These are phyloP conservation scores for Pugionium dolabratum DNA, from an alignment of 345 rosid genomes.

Conservation along the genomic window DNA sequence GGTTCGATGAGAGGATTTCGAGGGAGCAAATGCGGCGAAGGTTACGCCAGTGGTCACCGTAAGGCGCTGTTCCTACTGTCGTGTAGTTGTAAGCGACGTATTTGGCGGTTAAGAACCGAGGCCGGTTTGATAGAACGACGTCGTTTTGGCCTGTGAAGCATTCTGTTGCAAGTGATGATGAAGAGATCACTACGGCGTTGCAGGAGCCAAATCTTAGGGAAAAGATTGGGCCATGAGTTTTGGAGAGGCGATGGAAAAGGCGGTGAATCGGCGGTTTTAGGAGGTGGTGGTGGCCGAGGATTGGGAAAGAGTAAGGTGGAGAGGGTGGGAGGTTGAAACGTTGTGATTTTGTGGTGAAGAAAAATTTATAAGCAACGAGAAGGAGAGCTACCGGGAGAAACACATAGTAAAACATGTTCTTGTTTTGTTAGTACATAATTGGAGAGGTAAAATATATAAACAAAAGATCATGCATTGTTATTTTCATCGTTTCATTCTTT, in stretches of 20 bases:
- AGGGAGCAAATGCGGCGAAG: slow-evolving; percentile 50
- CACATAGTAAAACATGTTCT: slow-evolving; percentile 25
- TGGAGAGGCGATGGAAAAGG: slow-evolving; percentile 30
- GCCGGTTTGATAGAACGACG: slow-evolving; percentile 53
- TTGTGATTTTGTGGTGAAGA: neutral
- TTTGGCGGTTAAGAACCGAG: slow-evolving; percentile 44
- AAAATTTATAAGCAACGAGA: slow-evolving; percentile 10
- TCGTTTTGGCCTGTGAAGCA: slow-evolving; percentile 54
- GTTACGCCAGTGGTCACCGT: slow-evolving; percentile 74
- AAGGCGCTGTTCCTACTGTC: slow-evolving; percentile 36
- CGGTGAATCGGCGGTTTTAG: slow-evolving; percentile 47
- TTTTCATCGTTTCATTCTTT: no score
- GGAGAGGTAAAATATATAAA: no score
- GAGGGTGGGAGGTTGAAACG: slow-evolving; percentile 43
- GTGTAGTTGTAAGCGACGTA: slow-evolving; percentile 45
- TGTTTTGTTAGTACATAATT: neutral
- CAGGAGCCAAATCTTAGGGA: slow-evolving; percentile 50
- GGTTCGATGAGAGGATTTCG: slow-evolving; percentile 55
- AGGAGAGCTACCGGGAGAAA: slow-evolving; percentile 3
- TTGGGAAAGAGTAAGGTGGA: slow-evolving; percentile 41
- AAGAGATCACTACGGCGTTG: slow-evolving; percentile 45
- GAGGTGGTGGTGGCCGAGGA: slow-evolving; percentile 58
- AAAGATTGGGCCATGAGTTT: slow-evolving; percentile 51
- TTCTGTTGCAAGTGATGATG: slow-evolving; percentile 50
- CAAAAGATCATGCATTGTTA: no score